Evolutionary conservation across 345 rosid genomes (phyloP).

Genomic region (Dovyalis caffra): DNA sequence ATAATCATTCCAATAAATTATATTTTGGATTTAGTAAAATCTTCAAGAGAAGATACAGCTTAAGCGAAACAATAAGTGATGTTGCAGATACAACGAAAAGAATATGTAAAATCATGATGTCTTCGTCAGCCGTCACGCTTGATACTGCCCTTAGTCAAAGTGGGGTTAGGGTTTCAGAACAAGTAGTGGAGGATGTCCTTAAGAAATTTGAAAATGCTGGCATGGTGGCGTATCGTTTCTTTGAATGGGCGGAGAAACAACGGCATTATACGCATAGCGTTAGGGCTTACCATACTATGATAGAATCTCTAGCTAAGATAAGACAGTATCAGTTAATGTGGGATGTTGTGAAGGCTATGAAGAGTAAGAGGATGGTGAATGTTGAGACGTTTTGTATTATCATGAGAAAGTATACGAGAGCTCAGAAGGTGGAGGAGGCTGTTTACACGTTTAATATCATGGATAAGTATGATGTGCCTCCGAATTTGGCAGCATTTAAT

Average conservation of each 20-base stretch:
- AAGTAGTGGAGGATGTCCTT: slow-evolving; percentile 66
- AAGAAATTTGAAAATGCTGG: slow-evolving; percentile 80
- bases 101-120: slow-evolving; percentile 66
- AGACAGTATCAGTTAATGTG: slow-evolving; percentile 86
- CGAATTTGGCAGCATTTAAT: slow-evolving; percentile 68
- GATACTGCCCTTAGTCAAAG: slow-evolving; percentile 73
- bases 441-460: slow-evolving; percentile 80
- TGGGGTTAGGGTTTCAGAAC: slow-evolving; percentile 25
- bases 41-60: slow-evolving; percentile 9
- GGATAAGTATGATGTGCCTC: slow-evolving; percentile 67
- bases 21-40: slow-evolving; percentile 19
- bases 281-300: slow-evolving; percentile 67
- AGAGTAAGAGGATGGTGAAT: slow-evolving; percentile 59
- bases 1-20: slow-evolving; percentile 8
- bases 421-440: slow-evolving; percentile 76
- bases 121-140: slow-evolving; percentile 53
- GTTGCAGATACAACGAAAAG: slow-evolving; percentile 26
- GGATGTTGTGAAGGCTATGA: slow-evolving; percentile 80
- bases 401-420: slow-evolving; percentile 84
- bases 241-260: slow-evolving; percentile 95
- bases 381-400: slow-evolving; percentile 84
- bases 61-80: slow-evolving; percentile 39
- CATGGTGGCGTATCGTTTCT: slow-evolving; percentile 72
- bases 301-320: slow-evolving; percentile 74
- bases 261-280: slow-evolving; percentile 60